Conservation (phyloP, 805 yeast genomes). For the Wickerhamiella spandovensis region DNA sequence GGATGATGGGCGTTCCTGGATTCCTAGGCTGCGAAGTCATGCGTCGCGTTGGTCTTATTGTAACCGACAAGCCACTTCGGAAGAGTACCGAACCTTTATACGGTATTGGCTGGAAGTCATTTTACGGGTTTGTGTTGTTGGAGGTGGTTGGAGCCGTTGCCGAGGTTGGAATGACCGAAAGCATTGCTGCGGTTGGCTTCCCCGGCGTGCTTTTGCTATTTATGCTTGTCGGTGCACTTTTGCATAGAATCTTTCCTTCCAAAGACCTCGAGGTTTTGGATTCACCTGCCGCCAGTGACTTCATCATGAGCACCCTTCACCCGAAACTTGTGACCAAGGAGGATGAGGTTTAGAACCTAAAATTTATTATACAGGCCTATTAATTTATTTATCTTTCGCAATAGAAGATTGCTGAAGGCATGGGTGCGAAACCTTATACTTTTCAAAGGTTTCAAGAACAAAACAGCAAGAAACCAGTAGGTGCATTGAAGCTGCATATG, state of each 20-base stretch:
- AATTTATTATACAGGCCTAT: background rate
- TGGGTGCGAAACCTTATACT: too few species aligned
- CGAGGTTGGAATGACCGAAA: conserved; percentile 75
- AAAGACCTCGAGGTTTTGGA: conserved; percentile 55
- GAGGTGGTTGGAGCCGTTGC: conserved; percentile 58
- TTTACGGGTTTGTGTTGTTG: conserved; percentile 42
- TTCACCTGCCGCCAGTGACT: conserved; percentile 33
- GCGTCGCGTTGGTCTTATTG: conserved; percentile 45
- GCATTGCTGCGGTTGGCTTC: conserved; percentile 87
- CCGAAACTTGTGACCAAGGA: background rate
- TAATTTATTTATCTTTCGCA: too few species aligned
- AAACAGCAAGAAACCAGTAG: too few species aligned
- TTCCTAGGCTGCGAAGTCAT: conserved; percentile 53
- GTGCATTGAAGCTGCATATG: too few species aligned
- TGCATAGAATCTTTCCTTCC: conserved; percentile 49
- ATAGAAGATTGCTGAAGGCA: too few species aligned
- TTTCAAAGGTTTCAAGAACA: too few species aligned
- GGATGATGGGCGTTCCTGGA: conserved; percentile 84
- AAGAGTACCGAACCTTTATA: conserved; percentile 24
- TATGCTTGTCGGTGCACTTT: conserved; percentile 48
- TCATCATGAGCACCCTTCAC: conserved; percentile 28
- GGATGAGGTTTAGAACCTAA: too few species aligned
- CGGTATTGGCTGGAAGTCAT: conserved; percentile 24
- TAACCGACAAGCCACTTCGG: conserved; percentile 39
- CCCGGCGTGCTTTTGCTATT: conserved; percentile 66